Evolutionary conservation across 169 alveolate genomes (phyloP).

Genomic region (Cystoisospora suis): DNA sequence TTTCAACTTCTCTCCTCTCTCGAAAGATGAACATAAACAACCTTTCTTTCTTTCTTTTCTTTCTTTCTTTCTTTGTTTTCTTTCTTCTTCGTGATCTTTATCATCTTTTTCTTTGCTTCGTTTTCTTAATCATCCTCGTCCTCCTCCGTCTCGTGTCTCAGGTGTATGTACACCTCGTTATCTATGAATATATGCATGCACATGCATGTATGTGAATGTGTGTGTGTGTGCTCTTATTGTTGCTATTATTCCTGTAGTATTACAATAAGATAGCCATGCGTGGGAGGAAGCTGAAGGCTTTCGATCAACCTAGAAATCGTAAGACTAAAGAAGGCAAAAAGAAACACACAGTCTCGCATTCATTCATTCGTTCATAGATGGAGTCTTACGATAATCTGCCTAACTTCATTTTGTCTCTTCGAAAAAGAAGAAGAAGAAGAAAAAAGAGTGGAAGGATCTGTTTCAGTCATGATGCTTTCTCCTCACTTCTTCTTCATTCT

Average conservation of each 20-base stretch:
- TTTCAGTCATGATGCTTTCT: neutral
- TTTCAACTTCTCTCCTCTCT: no score
- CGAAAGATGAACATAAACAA: no score
- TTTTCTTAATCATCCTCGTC: no score
- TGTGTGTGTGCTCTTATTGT: neutral
- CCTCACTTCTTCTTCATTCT: neutral
- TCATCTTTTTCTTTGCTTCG: no score
- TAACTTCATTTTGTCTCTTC: neutral
- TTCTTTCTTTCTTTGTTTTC: no score
- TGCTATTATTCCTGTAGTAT: neutral
- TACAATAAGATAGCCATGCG: neutral
- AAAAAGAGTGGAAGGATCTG: neutral
- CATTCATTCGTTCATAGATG: no score
- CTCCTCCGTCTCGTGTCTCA: no score
- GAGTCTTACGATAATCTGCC: neutral
- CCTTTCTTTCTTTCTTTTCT: no score
- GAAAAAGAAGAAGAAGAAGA: neutral
- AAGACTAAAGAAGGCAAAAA: neutral
- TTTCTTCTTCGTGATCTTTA: no score
- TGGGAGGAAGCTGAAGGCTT: slow-evolving; percentile 33
- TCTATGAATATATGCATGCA: neutral
- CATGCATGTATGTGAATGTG: neutral
- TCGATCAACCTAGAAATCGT: slow-evolving; percentile 43
- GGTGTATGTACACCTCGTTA: neutral
- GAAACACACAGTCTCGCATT: no score